Evolutionary conservation across 495 filamentous ascomycete species (phyloP), one percentile per base, ranked within the genome.

Genomic region (Xylaria castorea): DNA sequence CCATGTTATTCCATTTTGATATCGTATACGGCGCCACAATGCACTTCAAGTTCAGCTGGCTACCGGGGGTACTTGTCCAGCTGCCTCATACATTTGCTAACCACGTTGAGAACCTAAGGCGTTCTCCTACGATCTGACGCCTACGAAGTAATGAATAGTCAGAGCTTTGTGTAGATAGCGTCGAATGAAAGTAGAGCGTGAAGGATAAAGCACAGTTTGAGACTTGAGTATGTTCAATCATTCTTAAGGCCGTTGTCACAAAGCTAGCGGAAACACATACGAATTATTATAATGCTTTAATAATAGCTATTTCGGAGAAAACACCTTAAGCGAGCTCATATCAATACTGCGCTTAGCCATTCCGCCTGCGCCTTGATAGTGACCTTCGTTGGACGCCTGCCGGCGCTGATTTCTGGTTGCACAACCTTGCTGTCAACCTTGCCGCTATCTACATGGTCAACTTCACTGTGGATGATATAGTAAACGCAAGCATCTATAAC

Each of bases 361-460:
- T 14, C 20, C 14, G 14, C 38, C 58, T 61, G 58, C 58, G 30
- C 30, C 58, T 22, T 38, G 14, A 61, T 20, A 36, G 58, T 9
- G 5, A 51, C 20, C 32, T 60, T 36, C 14, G 8, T 34, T 16
- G 18, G 34, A 38, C 7, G n/a, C 4, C 20, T 36, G 55, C n/a
- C n/a, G 18, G 8, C 34, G 7, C 9, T 22, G 32, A 61, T 61
- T 34, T 38, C 58, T 34, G 58, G 34, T 38, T 57, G 14, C 32
- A 8, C 58, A 61, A 61, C 58, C 58, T 61, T 38, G 32, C 58
- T 61, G 58, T 61, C 32, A 61, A 38, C 58, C 58, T 61, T 38
- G 38, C n/a, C 58, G 2, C 1, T 22, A 61, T n/a, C 11, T 14
- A 38, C 57, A 16, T 20, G 57, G 2, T 5, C 20, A 38, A 58